phyloP scores from a whole-genome alignment of 768 basidiomycete species.

The Boletellus emodensis region DNA sequence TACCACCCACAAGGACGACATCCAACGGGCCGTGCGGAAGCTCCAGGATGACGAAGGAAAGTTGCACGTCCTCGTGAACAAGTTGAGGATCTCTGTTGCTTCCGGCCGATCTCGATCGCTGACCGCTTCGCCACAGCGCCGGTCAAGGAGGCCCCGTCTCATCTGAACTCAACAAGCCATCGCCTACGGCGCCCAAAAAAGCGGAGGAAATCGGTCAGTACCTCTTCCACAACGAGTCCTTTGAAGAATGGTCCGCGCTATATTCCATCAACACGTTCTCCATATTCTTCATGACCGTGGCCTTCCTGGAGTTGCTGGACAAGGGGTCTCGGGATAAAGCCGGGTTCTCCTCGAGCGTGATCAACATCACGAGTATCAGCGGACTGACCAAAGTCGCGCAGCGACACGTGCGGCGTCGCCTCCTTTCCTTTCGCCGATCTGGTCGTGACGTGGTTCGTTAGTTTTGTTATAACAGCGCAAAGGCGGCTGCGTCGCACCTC shows the following conservation, averaged over 20 bases:
- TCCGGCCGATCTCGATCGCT: not conserved
- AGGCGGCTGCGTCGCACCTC: conserved; percentile 74
- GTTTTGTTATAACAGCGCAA: conserved; percentile 82
- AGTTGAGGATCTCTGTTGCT: conserved; percentile 41
- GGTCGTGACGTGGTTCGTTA: conserved; percentile 24
- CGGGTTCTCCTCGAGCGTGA: conserved; percentile 59
- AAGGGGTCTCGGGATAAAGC: conserved; percentile 61
- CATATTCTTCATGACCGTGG: conserved; percentile 72
- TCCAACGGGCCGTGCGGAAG: conserved; percentile 47
- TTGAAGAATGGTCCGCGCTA: conserved; percentile 58
- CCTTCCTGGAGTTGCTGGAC: conserved; percentile 71
- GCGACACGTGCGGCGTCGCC: conserved; percentile 57
- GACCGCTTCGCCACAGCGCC: conserved; percentile 43
- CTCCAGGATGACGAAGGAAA: conserved; percentile 48
- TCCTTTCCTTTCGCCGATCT: not conserved
- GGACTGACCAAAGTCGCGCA: conserved; percentile 69
- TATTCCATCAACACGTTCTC: conserved; percentile 70
- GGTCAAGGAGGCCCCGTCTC: conserved; percentile 68
- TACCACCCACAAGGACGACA: conserved; percentile 66
- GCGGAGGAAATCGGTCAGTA: conserved; percentile 64
- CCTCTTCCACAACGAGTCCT: conserved; percentile 64
- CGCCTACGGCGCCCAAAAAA: conserved; percentile 55
- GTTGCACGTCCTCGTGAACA: conserved; percentile 78
- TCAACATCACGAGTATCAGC: conserved; percentile 78
- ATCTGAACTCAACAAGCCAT: conserved; percentile 51